A percentile compares a stretch with the other conserved stretches of the same genome.
These are phyloP conservation scores for Rhododendron mucronatum DNA, from an alignment of 148 eudicot genomes.

Conservation along the genomic window DNA sequence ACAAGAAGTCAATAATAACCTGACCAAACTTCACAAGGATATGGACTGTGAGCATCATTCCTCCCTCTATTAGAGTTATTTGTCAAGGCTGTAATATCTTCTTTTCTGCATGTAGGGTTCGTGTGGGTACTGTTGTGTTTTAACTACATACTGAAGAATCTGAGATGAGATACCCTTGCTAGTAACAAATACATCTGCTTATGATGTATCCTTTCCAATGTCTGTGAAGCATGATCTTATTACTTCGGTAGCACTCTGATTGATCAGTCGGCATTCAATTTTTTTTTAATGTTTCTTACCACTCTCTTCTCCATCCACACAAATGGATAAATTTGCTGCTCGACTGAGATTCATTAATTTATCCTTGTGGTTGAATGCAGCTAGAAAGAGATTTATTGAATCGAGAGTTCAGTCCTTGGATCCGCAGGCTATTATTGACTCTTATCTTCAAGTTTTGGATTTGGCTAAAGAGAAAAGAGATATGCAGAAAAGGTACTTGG, in stretches of 20 bases:
- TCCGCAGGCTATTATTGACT: slow-evolving; percentile 51
- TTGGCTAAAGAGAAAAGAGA: slow-evolving; percentile 63
- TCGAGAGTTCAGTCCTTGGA: slow-evolving; percentile 66
- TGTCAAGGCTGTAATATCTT: not conserved
- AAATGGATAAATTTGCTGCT: not conserved
- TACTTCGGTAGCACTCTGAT: not conserved
- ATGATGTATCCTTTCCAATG: not conserved
- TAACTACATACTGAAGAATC: not conserved
- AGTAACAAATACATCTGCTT: not conserved
- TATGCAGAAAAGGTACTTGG: slow-evolving; percentile 52
- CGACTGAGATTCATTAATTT: not conserved
- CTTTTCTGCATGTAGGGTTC: not conserved
- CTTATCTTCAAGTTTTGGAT: slow-evolving; percentile 52
- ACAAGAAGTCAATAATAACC: slow-evolving; percentile 50
- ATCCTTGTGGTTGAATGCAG: slow-evolving; percentile 40
- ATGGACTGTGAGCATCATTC: slow-evolving; percentile 66
- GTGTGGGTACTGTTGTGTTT: slow-evolving; percentile 2
- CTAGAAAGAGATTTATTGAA: slow-evolving; percentile 66
- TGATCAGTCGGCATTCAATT: not conserved
- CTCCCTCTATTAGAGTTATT: slow-evolving; percentile 3
- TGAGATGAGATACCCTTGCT: not conserved
- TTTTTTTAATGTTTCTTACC: not conserved
- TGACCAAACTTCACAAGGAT: slow-evolving; percentile 58
- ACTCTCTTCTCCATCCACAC: not conserved
- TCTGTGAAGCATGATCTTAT: not conserved